Evolutionary conservation across 352 stramenopile species (phyloP).

Genomic region (Globisporangium paddicum): DNA sequence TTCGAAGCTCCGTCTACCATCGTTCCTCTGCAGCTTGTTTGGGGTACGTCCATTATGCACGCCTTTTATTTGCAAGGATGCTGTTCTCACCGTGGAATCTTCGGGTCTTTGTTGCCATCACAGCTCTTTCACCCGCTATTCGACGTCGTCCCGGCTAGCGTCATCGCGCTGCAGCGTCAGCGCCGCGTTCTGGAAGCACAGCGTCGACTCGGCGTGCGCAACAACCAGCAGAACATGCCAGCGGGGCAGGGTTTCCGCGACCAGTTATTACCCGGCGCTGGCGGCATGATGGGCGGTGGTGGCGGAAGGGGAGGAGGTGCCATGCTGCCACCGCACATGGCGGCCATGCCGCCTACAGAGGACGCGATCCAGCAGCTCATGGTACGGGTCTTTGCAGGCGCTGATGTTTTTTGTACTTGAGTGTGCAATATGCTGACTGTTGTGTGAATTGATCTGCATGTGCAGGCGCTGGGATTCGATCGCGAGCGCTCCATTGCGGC

Average conservation of each 20-base stretch:
- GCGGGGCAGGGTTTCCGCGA: conserved; percentile 72
- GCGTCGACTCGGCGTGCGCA: conserved; percentile 54
- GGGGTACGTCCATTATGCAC: conserved; percentile 32
- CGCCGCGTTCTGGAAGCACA: conserved; percentile 68
- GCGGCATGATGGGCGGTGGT: conserved; percentile 32
- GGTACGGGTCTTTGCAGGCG: conserved; percentile 24
- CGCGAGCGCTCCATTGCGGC: conserved; percentile 63
- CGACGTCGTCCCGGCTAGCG: conserved; percentile 69
- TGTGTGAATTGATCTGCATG: conserved; percentile 1
- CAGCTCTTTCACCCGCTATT: conserved; percentile 71
- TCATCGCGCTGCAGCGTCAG: conserved; percentile 60
- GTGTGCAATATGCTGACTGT: background rate
- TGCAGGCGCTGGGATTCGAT: conserved; percentile 64
- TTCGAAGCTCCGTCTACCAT: conserved; percentile 63
- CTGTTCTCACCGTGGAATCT: background rate
- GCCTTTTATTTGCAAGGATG: background rate
- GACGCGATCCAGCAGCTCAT: conserved; percentile 77
- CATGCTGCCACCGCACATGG: conserved; percentile 53
- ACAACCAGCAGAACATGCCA: conserved; percentile 21
- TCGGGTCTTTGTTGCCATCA: background rate
- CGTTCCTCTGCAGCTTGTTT: conserved; percentile 61
- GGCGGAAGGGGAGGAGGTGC: conserved; percentile 25
- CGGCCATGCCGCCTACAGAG: conserved; percentile 59
- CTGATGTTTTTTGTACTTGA: too few relatives aligned
- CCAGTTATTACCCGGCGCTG: conserved; percentile 68